Evolutionary conservation across 768 basidiomycete genomes (phyloP).

Genomic region (Candolleomyces eurysporus): DNA sequence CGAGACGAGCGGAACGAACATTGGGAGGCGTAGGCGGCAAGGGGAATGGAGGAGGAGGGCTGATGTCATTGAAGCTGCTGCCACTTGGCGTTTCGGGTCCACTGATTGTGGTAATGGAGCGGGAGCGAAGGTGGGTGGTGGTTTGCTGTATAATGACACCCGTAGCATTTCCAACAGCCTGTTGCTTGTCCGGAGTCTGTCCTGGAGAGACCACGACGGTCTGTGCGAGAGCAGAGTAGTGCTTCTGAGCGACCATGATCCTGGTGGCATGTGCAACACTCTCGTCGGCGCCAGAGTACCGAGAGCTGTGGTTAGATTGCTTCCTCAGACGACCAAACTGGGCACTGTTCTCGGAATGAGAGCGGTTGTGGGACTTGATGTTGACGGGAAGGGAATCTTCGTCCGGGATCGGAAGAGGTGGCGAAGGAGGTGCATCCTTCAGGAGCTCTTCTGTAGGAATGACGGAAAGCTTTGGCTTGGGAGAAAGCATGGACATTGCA

Average conservation of each 20-base stretch:
- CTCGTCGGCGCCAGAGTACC: constrained; percentile 50
- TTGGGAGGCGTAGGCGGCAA: constrained; percentile 76
- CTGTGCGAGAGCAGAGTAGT: constrained; percentile 69
- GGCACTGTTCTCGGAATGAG: constrained; percentile 54
- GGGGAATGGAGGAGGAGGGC: constrained; percentile 65
- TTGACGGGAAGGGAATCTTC: constrained; percentile 43
- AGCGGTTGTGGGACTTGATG: constrained; percentile 41
- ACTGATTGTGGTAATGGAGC: constrained; percentile 54
- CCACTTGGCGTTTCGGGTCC: constrained; percentile 36
- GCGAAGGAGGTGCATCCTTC: constrained; percentile 44
- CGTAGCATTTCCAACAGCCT: constrained; percentile 33
- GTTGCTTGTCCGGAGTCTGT: constrained; percentile 39
- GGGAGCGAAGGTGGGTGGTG: constrained; percentile 54
- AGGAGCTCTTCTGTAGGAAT: constrained; percentile 54
- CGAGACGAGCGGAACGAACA: constrained; percentile 55
- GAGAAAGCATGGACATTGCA: constrained; percentile 59
- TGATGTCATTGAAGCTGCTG: constrained; percentile 36
- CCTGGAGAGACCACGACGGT: constrained; percentile 52
- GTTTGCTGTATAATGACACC: constrained; percentile 31
- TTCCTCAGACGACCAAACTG: constrained; percentile 53
- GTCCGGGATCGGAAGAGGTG: constrained; percentile 61
- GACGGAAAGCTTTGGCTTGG: constrained; percentile 67
- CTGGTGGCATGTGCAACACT: constrained; percentile 47
- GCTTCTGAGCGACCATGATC: constrained; percentile 72
- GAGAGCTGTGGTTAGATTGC: constrained; percentile 57